phyloP scores from a whole-genome alignment of 805 yeast genomes.

The Clavispora carvajalis region DNA sequence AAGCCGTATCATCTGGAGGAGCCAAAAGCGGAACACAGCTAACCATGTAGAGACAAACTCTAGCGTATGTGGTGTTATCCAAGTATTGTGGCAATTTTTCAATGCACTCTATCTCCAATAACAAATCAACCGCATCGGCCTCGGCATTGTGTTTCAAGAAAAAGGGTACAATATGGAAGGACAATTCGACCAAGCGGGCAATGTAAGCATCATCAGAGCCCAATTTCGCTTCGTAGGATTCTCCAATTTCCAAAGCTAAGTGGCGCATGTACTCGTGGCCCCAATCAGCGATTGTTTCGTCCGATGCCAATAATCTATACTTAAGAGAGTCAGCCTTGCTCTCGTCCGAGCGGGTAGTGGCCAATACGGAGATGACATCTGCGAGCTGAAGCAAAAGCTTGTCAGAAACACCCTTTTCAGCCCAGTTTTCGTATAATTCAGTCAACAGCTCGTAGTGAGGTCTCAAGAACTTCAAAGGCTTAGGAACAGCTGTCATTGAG shows the following conservation, averaged over 20 bases:
- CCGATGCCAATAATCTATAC: conserved; percentile 63
- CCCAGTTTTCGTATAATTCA: conserved; percentile 64
- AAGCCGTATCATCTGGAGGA: conserved; percentile 86
- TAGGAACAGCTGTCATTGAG: conserved; percentile 99
- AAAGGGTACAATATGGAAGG: conserved; percentile 77
- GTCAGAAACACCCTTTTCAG: conserved; percentile 18
- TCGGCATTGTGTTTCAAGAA: conserved; percentile 95
- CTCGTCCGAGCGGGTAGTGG: conserved; percentile 87
- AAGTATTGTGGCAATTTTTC: conserved; percentile 79
- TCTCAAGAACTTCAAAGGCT: conserved; percentile 91
- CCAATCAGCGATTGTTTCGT: conserved; percentile 72
- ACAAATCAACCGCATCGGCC: conserved; percentile 94
- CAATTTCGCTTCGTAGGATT: conserved; percentile 56
- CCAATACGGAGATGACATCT: conserved; percentile 86
- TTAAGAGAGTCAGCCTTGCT: conserved; percentile 75
- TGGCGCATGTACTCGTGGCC: conserved; percentile 98
- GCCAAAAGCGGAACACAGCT: conserved; percentile 95
- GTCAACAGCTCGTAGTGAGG: conserved; percentile 76
- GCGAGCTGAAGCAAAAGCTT: conserved; percentile 58
- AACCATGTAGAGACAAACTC: conserved; percentile 92
- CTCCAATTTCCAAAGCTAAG: conserved; percentile 91
- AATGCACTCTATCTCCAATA: conserved; percentile 83
- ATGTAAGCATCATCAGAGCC: conserved; percentile 32
- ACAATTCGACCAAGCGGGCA: conserved; percentile 51
- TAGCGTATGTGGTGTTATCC: conserved; percentile 73